phyloP scores from a whole-genome alignment of 2,329 filamentous ascomycete genomes.

The Fonsecaea monophora region DNA sequence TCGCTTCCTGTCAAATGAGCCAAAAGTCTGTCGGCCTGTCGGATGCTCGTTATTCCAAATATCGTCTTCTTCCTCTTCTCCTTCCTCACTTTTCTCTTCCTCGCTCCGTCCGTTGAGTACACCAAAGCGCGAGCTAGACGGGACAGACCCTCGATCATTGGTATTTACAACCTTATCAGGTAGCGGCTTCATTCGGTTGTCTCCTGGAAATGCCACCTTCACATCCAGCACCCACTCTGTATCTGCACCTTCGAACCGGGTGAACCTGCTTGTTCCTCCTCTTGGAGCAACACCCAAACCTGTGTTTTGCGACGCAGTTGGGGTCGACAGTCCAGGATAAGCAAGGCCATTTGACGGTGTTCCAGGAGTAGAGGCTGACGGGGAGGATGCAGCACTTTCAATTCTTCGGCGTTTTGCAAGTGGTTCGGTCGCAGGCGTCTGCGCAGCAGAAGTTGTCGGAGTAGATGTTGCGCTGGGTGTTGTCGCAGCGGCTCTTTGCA shows the following conservation, averaged over 20 bases:
- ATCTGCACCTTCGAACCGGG: conserved; percentile 30
- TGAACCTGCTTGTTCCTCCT: conserved; percentile 30
- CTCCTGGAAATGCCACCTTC: conserved; percentile 15
- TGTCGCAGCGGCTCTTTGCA: conserved; percentile 37
- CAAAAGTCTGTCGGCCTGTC: conserved; percentile 37
- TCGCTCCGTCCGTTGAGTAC: neutral
- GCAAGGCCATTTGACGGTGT: conserved; percentile 16
- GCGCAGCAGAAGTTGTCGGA: conserved; percentile 15
- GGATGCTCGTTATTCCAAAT: conserved; percentile 30
- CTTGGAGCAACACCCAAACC: conserved; percentile 13
- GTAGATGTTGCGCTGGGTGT: conserved; percentile 23
- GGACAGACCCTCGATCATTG: conserved; percentile 1
- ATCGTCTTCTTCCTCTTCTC: conserved; percentile 27
- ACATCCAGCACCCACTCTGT: conserved; percentile 40
- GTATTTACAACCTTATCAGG: neutral
- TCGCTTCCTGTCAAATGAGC: conserved; percentile 34
- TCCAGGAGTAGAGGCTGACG: conserved; percentile 21
- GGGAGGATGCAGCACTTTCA: conserved; percentile 24
- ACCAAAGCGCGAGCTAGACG: neutral
- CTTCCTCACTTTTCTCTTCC: conserved; percentile 19
- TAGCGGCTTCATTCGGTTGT: neutral
- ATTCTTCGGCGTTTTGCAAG: conserved; percentile 33
- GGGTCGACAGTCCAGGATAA: neutral
- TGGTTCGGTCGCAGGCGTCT: conserved; percentile 34
- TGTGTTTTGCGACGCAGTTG: conserved; percentile 13